Percentiles rank a stretch among this genome's conserved stretches.
Conservation (phyloP, 2,329 filamentous ascomycete genomes). For the Arthrinium phaeospermum region DNA sequence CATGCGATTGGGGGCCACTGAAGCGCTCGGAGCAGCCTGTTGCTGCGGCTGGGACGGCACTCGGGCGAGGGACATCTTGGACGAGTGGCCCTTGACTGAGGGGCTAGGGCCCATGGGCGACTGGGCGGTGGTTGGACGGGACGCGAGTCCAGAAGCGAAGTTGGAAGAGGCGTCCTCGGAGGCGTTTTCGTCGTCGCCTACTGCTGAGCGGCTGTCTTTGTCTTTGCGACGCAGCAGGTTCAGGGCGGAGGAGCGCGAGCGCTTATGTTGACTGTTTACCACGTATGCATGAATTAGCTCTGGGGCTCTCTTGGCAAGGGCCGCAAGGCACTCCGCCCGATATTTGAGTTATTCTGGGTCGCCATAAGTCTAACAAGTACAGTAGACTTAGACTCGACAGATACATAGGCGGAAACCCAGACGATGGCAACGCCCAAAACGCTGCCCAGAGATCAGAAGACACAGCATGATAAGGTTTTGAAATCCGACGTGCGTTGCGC, state of each 20-base stretch:
- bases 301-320: conserved; percentile 17
- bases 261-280: conserved; percentile 51
- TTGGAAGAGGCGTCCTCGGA: conserved; percentile 56
- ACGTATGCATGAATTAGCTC: conserved; percentile 23
- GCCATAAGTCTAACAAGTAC: conserved; percentile 3
- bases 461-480: not conserved
- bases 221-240: conserved; percentile 61
- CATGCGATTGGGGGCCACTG: not conserved
- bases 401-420: not conserved
- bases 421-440: not conserved
- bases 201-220: conserved; percentile 43
- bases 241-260: conserved; percentile 57
- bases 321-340: conserved; percentile 14
- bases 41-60: conserved; percentile 42
- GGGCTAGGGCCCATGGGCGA: conserved; percentile 44
- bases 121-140: conserved; percentile 40
- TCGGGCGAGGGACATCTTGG: conserved; percentile 55
- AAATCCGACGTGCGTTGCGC: conserved; percentile 1
- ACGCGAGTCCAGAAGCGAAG: conserved; percentile 39
- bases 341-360: conserved; percentile 14
- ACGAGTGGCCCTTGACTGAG: conserved; percentile 47
- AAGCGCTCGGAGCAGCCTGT: conserved; percentile 8
- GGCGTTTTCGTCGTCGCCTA: conserved; percentile 51
- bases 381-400: conserved; percentile 4
- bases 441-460: not conserved